Evolutionary conservation across 1,284 basidiomycete genomes (phyloP).

Genomic region (Malassezia nana): DNA sequence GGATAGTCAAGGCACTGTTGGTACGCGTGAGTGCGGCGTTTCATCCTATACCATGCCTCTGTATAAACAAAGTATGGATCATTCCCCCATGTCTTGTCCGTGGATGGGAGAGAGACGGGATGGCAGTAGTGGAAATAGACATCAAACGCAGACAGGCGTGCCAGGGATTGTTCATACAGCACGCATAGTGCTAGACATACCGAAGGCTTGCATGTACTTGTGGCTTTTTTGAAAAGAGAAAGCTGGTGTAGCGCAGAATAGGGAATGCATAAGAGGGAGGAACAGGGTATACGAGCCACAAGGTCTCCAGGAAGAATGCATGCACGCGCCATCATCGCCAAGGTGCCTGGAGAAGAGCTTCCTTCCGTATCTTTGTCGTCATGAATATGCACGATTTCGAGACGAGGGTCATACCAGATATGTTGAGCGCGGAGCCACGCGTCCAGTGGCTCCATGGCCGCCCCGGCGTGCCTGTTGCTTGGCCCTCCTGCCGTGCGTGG

Average conservation of each 20-base stretch:
- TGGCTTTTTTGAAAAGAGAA: background rate
- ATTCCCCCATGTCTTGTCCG: background rate
- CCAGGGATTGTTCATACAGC: conserved; percentile 26
- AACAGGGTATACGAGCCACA: conserved; percentile 6
- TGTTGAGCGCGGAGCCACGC: background rate
- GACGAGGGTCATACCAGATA: background rate
- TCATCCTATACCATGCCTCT: conserved; percentile 18
- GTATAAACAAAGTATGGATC: conserved; percentile 22
- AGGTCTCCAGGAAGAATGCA: background rate
- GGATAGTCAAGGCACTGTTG: conserved; percentile 11
- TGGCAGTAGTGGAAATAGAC: conserved; percentile 26
- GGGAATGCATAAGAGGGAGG: background rate
- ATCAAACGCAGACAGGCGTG: conserved; percentile 18
- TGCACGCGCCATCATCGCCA: background rate
- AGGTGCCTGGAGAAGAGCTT: background rate
- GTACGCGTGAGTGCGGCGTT: conserved; percentile 7
- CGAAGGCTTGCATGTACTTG: background rate
- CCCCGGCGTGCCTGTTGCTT: background rate
- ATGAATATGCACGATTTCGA: background rate
- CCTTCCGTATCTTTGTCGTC: background rate
- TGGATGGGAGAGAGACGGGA: conserved; percentile 20
- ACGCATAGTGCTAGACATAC: conserved; percentile 32
- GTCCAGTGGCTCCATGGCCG: background rate
- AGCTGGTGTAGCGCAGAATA: background rate
- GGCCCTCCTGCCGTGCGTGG: background rate